These are phyloP conservation scores for Rusavskia elegans DNA, from an alignment of 495 filamentous ascomycete genomes.

Conservation along the genomic window DNA sequence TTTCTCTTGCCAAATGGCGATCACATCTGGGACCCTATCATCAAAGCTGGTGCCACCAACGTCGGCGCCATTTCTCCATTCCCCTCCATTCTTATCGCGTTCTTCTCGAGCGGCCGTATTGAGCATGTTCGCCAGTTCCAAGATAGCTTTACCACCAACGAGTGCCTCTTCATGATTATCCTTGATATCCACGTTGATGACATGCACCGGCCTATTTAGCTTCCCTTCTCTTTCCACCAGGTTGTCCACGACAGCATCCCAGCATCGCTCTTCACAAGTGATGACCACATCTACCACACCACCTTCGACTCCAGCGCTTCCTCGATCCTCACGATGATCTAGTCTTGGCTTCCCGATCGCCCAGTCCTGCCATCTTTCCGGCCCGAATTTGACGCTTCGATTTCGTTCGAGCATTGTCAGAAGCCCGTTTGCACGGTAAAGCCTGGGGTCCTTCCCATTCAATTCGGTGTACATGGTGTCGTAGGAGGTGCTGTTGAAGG, in stretches of 20 bases:
- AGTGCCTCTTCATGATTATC: conserved; percentile 96
- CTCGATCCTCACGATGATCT: conserved; percentile 46
- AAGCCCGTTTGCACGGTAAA: conserved; percentile 85
- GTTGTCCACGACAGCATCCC: conserved; percentile 96
- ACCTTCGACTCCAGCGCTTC: conserved; percentile 65
- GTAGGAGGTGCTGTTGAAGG: conserved; percentile 92
- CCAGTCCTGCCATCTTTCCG: conserved; percentile 99
- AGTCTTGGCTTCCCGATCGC: conserved; percentile 67
- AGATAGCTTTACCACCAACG: conserved; percentile 78
- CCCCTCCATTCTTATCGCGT: conserved; percentile 32
- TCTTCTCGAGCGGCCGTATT: conserved; percentile 74
- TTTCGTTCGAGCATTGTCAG: conserved; percentile 94
- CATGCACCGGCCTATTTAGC: conserved; percentile 82
- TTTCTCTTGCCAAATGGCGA: conserved; percentile 91
- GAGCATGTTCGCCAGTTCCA: conserved; percentile 75
- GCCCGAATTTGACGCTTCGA: conserved; percentile 77
- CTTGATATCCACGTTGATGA: conserved; percentile 96
- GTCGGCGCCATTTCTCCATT: conserved; percentile 52
- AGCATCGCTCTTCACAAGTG: conserved; percentile 96
- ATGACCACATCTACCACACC: conserved; percentile 91
- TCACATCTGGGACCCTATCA: conserved; percentile 79
- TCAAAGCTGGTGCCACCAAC: conserved; percentile 62
- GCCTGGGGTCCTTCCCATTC: conserved; percentile 61
- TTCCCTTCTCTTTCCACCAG: conserved; percentile 66
- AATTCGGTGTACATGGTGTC: conserved; percentile 83